Evolutionary conservation across 768 basidiomycete genomes (phyloP).

Genomic region (Leccinum variicolor): DNA sequence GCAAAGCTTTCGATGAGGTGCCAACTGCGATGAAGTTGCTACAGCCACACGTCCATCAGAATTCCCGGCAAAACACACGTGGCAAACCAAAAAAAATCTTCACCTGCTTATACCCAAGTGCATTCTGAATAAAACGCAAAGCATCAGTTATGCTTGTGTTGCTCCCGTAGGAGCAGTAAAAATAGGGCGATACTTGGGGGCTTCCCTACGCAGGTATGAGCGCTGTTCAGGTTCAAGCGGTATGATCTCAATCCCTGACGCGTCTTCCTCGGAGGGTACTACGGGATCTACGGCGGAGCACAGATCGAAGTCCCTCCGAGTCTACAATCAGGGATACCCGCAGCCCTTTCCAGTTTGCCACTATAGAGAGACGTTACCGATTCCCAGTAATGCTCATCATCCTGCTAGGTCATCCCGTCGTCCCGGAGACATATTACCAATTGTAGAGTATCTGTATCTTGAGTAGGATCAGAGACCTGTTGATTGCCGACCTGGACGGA

Average conservation of each 20-base stretch:
- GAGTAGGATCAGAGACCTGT: constrained; percentile 15
- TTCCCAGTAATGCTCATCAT: constrained; percentile 36
- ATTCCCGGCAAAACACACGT: neutral
- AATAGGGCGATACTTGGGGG: constrained; percentile 65
- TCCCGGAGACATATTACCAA: constrained; percentile 45
- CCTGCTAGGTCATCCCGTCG: constrained; percentile 31
- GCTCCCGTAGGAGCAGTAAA: constrained; percentile 39
- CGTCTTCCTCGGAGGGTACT: constrained; percentile 21
- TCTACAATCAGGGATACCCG: constrained; percentile 73
- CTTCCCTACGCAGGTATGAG: constrained; percentile 99
- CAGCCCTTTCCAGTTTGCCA: constrained; percentile 76
- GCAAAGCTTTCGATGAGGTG: constrained; percentile 80
- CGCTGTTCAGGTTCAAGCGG: constrained; percentile 98
- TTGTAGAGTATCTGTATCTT: constrained; percentile 51
- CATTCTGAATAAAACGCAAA: constrained; percentile 45
- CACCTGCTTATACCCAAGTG: constrained; percentile 80
- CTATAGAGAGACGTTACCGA: constrained; percentile 73
- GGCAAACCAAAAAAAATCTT: neutral
- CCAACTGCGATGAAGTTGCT: constrained; percentile 90
- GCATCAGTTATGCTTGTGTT: constrained; percentile 48
- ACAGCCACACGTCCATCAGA: neutral
- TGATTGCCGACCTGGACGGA: constrained; percentile 22
- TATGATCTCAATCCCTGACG: constrained; percentile 88
- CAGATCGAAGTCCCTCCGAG: constrained; percentile 13
- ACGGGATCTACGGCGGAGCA: constrained; percentile 6